These are phyloP conservation scores for Geoglossum glabrum DNA, from an alignment of 495 filamentous ascomycete genomes.

Conservation along the genomic window DNA sequence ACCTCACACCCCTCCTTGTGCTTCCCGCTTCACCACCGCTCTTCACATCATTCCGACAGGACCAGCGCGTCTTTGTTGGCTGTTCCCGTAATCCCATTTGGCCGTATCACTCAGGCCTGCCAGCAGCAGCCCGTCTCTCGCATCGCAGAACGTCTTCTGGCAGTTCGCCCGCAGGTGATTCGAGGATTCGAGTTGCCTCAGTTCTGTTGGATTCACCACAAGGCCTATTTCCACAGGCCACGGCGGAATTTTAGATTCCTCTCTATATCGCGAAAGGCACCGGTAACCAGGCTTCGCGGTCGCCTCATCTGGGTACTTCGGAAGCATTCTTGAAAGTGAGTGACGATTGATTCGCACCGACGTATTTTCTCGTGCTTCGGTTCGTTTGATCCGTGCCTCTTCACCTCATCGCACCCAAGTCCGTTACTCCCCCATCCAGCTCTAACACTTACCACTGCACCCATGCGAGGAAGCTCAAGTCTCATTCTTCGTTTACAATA, in stretches of 20 bases:
- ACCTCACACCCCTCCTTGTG: conserved; percentile 7
- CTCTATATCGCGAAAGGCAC: not conserved
- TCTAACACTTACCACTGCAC: not conserved
- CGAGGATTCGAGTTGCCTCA: not conserved
- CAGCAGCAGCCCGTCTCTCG: not conserved
- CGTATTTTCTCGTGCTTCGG: not conserved
- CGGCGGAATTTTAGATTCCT: not conserved
- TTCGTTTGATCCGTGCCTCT: not conserved
- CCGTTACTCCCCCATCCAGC: not conserved
- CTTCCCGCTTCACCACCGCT: conserved; percentile 3
- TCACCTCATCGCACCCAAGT: conserved; percentile 1
- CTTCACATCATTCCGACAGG: conserved; percentile 6
- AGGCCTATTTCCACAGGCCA: not conserved
- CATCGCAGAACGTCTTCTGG: not conserved
- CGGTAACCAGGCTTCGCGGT: not conserved
- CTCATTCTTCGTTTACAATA: not conserved
- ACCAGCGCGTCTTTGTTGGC: conserved; percentile 11
- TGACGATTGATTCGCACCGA: not conserved
- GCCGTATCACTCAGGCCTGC: not conserved
- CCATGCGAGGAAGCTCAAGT: not conserved
- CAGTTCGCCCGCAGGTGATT: not conserved
- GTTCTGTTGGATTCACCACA: not conserved
- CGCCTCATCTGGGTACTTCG: not conserved
- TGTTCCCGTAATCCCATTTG: conserved; percentile 12
- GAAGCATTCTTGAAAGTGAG: not conserved